Conservation (phyloP, 2,329 filamentous ascomycete genomes). For the Colletotrichum simmondsii region DNA sequence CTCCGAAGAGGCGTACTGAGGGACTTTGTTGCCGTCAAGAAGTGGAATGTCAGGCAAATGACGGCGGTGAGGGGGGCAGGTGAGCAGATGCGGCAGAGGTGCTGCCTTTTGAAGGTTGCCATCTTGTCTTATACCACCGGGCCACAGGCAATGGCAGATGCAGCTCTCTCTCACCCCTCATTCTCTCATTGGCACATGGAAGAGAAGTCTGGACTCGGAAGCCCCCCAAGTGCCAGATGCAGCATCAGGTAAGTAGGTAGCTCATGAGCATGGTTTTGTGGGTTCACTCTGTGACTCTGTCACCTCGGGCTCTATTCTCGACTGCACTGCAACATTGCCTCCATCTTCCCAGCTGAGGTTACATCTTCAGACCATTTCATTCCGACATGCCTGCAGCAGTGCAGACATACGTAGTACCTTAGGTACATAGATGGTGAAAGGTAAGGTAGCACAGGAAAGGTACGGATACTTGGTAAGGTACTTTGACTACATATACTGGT, state of each 20-base stretch:
- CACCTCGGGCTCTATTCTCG: background rate
- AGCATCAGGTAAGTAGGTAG: background rate
- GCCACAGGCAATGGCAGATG: background rate
- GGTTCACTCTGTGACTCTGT: background rate
- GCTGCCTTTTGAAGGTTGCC: slow-evolving; percentile 9
- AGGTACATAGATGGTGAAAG: background rate
- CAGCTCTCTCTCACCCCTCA: background rate
- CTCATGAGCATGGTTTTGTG: background rate
- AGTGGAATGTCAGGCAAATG: background rate
- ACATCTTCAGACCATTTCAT: background rate
- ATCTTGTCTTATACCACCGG: slow-evolving; percentile 16
- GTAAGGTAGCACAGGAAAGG: no score
- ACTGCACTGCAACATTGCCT: background rate
- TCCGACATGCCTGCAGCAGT: background rate
- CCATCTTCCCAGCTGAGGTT: background rate
- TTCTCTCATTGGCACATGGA: background rate
- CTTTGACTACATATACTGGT: background rate
- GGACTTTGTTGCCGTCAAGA: slow-evolving; percentile 6
- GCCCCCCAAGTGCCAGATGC: background rate
- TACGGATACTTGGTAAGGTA: background rate
- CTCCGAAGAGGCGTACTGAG: background rate
- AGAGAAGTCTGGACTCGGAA: background rate
- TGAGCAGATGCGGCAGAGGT: background rate
- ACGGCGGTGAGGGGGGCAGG: slow-evolving; percentile 11
- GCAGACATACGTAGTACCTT: background rate